phyloP scores from a whole-genome alignment of 306 rosid species.

The Oemleria cerasiformis region DNA sequence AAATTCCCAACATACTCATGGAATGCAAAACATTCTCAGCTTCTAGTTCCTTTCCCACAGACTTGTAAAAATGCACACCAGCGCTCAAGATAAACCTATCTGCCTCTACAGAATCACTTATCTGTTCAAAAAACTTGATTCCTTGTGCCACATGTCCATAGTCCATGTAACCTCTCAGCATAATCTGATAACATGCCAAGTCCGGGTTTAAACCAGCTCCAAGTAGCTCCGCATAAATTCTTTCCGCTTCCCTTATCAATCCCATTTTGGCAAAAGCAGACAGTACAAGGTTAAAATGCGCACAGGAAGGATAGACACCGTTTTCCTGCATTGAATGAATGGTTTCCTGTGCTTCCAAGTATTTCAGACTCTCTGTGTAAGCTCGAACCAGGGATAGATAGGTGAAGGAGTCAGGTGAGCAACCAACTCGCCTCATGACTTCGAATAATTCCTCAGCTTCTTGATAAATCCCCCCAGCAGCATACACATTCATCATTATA shows the following conservation, averaged over 20 bases:
- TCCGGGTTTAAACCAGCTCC: constrained; percentile 64
- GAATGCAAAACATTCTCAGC: constrained; percentile 51
- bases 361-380: constrained; percentile 55
- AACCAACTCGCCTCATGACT: constrained; percentile 62
- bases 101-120: constrained; percentile 35
- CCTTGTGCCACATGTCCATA: constrained; percentile 61
- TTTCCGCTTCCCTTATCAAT: constrained; percentile 60
- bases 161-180: constrained; percentile 78
- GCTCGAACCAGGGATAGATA: constrained; percentile 74
- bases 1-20: constrained; percentile 46
- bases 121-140: constrained; percentile 52
- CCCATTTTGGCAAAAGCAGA: constrained; percentile 63
- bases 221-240: constrained; percentile 49
- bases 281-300: constrained; percentile 62
- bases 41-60: constrained; percentile 48
- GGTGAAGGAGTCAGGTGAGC: constrained; percentile 63
- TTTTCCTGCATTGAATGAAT: constrained; percentile 54
- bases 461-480: constrained; percentile 58
- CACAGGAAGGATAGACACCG: constrained; percentile 64
- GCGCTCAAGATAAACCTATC: constrained; percentile 79
- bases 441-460: constrained; percentile 61
- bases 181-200: constrained; percentile 48
- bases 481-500: constrained; percentile 80
- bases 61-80: constrained; percentile 65
- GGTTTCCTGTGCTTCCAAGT: constrained; percentile 62